These are phyloP conservation scores for Eragrostis tef DNA, from an alignment of 202 grass and related monocot genomes.

Conservation along the genomic window DNA sequence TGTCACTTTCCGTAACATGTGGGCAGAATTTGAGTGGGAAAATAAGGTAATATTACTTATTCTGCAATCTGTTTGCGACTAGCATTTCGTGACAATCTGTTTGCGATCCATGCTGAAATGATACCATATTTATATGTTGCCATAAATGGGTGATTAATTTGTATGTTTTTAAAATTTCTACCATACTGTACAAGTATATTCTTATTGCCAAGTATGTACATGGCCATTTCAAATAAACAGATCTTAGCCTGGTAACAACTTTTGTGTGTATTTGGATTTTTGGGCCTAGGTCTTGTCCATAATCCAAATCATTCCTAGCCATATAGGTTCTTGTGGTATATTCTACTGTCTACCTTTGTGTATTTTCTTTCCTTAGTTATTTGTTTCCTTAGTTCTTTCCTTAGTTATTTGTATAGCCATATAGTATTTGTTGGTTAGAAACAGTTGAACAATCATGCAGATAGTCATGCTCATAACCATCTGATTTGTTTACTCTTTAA, in stretches of 20 bases:
- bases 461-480: background rate
- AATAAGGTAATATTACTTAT: constrained; percentile 58
- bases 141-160: background rate
- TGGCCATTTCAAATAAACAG: too few species aligned
- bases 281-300: background rate
- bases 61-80: background rate
- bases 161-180: background rate
- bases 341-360: background rate
- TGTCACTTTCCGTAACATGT: constrained; percentile 83
- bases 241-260: background rate
- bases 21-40: constrained; percentile 88
- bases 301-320: too few species aligned
- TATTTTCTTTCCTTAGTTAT: background rate
- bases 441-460: background rate
- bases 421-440: too few species aligned
- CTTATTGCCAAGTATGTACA: background rate
- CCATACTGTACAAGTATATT: background rate
- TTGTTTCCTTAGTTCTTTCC: too few species aligned
- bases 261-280: background rate
- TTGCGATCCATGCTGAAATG: background rate
- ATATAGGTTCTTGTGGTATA: background rate
- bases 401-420: too few species aligned
- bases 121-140: background rate
- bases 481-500: too few species aligned
- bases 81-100: background rate